Evolutionary conservation across 2,329 filamentous ascomycete species (phyloP), one percentile per base, ranked within the genome.

Genomic region (Arthrobotrys iridis): DNA sequence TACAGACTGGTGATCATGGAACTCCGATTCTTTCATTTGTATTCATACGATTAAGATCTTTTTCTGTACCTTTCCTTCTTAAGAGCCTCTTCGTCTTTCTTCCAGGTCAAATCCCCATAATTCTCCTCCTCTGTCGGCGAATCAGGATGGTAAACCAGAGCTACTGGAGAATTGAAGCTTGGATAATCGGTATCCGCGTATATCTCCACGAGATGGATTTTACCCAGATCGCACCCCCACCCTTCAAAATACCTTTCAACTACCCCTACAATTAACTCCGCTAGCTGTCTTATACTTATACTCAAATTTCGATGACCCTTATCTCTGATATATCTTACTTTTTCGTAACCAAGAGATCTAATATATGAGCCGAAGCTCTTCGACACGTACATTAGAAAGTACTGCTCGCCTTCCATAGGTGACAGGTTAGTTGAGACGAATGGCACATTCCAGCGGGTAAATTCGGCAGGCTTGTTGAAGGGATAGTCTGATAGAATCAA

Each of bases 1-100:
- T 62, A 67, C 45, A 62, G 70, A 67, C 33, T 60, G 41, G 68
- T 50, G 26, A 59, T 60, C 15, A 41, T 33, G 22, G 46, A 30
- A 22, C 45, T 46, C 6, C 57, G 24, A 35, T 60, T 45, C 26
- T 35, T 45, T 5, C 15, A 33, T 46, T 45, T 43, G n/a, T 45
- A 60, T 46, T 46, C 4, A 60, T 45, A 60, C 40, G 8, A 59
- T 13, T 46, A 45, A n/a, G 6, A 60, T n/a, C 40, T 37, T 4
- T 13, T 8, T 24, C 15, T 1, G 10, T n/a, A 2, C 10, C 2
- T 15, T 18, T 15, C 45, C 6, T 15, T 33, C 24, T 28, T 4
- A 20, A 4, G 28, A 10, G 4, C 4, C 28, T 33, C 28, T 33
- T 4, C 4, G 28, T 33, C 4, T 33, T 5, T 10, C 4, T 10